phyloP scores from a whole-genome alignment of 2,329 filamentous ascomycete species.

The Hymenoscyphus scutula region DNA sequence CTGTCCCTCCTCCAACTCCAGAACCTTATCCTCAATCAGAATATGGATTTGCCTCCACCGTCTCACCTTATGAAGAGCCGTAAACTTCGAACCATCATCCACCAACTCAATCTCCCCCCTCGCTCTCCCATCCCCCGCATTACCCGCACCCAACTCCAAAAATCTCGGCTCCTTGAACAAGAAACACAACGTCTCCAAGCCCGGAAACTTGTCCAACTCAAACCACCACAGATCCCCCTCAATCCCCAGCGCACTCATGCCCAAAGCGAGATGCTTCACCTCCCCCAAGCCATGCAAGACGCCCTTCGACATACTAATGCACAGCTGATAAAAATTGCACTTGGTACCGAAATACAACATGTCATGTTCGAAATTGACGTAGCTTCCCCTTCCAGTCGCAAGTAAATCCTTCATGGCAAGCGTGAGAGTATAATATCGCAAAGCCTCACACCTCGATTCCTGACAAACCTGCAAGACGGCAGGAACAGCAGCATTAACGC shows the following conservation, averaged over 20 bases:
- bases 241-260: not conserved
- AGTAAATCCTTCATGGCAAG: slow-evolving; percentile 1
- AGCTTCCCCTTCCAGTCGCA: not conserved
- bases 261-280: not conserved
- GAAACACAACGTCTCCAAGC: not conserved
- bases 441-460: not conserved
- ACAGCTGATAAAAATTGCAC: not conserved
- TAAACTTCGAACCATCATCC: not conserved
- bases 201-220: not conserved
- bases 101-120: not conserved
- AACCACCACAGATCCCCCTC: not conserved
- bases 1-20: not conserved
- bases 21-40: not conserved
- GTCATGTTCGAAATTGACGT: not conserved
- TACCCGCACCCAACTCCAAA: not conserved
- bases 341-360: not conserved
- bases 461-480: not conserved
- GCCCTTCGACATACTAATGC: not conserved
- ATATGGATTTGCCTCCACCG: not conserved
- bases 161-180: not conserved
- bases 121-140: not conserved
- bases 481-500: not conserved
- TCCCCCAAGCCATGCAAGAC: not conserved
- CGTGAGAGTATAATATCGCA: not conserved
- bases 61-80: not conserved